These are phyloP conservation scores for Suillus subaureus DNA, from an alignment of 768 basidiomycete genomes.

Conservation along the genomic window DNA sequence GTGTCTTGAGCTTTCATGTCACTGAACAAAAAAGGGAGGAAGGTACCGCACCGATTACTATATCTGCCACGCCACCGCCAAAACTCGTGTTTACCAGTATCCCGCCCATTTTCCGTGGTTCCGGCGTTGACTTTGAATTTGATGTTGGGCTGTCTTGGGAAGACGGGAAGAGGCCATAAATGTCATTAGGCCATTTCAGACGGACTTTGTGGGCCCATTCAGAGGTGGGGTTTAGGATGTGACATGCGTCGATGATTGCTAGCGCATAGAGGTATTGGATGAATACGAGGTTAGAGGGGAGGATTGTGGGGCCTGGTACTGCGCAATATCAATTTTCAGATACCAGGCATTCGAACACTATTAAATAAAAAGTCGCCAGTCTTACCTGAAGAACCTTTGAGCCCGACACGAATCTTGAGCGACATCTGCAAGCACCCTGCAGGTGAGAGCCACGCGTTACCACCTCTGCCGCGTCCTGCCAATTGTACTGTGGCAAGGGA, in stretches of 20 bases:
- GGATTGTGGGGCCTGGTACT: conserved; percentile 19
- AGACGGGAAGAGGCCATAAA: conserved; percentile 70
- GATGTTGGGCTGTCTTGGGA: conserved; percentile 24
- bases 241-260: conserved; percentile 84
- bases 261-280: conserved; percentile 91
- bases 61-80: conserved; percentile 62
- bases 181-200: conserved; percentile 98
- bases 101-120: conserved; percentile 77
- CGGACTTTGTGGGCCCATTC: conserved; percentile 57
- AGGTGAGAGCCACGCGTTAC: conserved; percentile 92
- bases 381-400: conserved; percentile 20
- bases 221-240: conserved; percentile 50
- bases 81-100: conserved; percentile 91
- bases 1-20: no score
- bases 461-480: conserved; percentile 84
- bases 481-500: conserved; percentile 89
- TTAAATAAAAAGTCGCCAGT: background rate
- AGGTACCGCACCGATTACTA: conserved; percentile 83
- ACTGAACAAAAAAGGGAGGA: background rate
- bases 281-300: conserved; percentile 75
- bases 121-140: conserved; percentile 42
- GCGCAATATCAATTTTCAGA: background rate
- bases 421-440: conserved; percentile 81
- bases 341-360: background rate
- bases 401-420: conserved; percentile 25